Evolutionary conservation across 805 yeast species (phyloP).

Genomic region (Wilhelminamyces savonicus): DNA sequence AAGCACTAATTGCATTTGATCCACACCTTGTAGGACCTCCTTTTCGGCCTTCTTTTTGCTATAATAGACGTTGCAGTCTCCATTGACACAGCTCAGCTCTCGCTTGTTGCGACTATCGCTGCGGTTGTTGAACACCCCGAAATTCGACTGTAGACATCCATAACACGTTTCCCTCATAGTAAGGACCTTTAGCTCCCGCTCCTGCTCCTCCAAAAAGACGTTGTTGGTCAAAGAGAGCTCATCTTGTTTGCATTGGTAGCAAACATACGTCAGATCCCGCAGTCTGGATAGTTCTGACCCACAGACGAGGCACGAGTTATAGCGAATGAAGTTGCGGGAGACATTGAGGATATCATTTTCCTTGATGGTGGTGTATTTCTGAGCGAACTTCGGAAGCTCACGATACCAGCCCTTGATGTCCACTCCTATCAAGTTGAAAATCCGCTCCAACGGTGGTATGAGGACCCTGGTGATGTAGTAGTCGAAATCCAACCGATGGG

Average conservation of each 20-base stretch:
- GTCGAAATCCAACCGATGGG: constrained; percentile 61
- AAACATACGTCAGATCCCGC: constrained; percentile 7
- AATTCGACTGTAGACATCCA: constrained; percentile 15
- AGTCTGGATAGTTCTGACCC: constrained; percentile 10
- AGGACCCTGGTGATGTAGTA: constrained; percentile 81
- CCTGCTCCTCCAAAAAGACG: constrained; percentile 14
- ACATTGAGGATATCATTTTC: too few relatives aligned
- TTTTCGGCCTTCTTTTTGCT: constrained; percentile 39
- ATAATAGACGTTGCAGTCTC: constrained; percentile 61
- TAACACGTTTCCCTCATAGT: constrained; percentile 11
- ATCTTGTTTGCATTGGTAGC: constrained; percentile 16
- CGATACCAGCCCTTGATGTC: constrained; percentile 71
- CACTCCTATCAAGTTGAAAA: constrained; percentile 79
- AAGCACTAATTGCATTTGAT: too few relatives aligned
- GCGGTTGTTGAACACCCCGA: constrained; percentile 7
- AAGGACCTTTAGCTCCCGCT: constrained; percentile 7
- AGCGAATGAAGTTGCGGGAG: constrained; percentile 7
- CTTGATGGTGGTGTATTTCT: too few relatives aligned
- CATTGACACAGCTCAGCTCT: constrained; percentile 43
- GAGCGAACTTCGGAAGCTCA: constrained; percentile 60
- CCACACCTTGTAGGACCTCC: too few relatives aligned
- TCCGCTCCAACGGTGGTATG: constrained; percentile 84
- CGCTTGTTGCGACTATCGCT: constrained; percentile 3
- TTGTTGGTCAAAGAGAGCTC: constrained; percentile 30
- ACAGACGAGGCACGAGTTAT: constrained; percentile 21